Base-by-base conservation (phyloP, 805 yeast species). In the Spathaspora hagerdaliae region DNA sequence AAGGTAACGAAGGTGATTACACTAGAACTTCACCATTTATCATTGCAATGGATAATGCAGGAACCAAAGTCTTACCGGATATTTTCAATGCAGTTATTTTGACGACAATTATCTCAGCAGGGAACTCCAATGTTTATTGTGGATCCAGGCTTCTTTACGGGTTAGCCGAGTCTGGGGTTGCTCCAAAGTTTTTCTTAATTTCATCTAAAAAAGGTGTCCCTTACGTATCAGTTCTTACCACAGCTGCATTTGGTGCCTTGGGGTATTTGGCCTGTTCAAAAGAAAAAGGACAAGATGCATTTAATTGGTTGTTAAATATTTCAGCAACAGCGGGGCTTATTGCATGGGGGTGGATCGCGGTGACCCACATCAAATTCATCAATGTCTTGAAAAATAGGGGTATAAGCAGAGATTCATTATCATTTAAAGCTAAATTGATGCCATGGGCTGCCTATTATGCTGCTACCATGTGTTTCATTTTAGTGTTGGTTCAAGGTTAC, bases 21-120 rank as follows among this genome's bases (percentile, higher is more conserved):
- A 89, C 91, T 2, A 75, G 83, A 36, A 89, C 92, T 15, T 85
- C 94, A 11, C 96, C 96, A 36, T 87, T 87, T 57, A 91, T 87
- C 43, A 82, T 87, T 57, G 96, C 95, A 39, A 82, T 87, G 56
- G 76, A 77, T 50, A 77, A 75, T 52, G 86, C 88, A 13, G 63
- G 73, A 13, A 86, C 87, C 50, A 57, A 61, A 7, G 90, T 79
- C 1, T 68, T 88, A 50, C 89, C 89, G 32, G 85, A 83, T 53
- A 74, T 89, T 41, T 71, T 89, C 58, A 89, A 89, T 61, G 92
- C 83, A 2, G 82, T 87, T 61, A 84, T 89, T 52, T 64, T 89
- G 58, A 65, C 85, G 35, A 85, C 86, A 51, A 89, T 87, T 47
- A 77, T 87, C 59, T 85, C 92, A 9, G 95, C 94, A 39, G 83